Base-by-base conservation (phyloP, 805 yeast genomes). In the Candida broadrunensis region DNA sequence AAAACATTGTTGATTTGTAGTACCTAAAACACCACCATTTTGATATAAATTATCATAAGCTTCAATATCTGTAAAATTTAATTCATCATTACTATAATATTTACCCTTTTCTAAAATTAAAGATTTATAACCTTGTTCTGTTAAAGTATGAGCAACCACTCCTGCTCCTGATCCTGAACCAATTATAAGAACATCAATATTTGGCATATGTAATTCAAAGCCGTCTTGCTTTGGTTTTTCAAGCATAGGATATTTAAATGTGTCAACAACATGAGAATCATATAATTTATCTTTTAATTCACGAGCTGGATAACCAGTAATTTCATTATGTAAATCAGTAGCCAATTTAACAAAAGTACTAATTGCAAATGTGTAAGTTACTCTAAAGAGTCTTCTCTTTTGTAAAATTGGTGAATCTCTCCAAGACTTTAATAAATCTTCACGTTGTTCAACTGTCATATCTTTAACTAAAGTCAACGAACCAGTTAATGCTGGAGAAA, bases 101-200 rank as follows among this genome's bases (percentile, higher is more conserved):
- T 59, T 58, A 2, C 81, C 82, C 52, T 76, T 77, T 50, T 78
- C 83, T 4, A 78, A 44, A 1, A 78, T 72, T 27, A 78, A 56
- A 18, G 70, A 69, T 21, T 54, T 60, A 50, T 51, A 61, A 12
- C 81, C 81, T 26, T 60, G 62, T 5, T 60, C 54, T 1, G 73
- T 55, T 31, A 77, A 63, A 1, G 73, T 63, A 35, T 68, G 67
- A 4, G 79, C 81, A 0, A 65, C 73, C 0, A 76, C 81, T 5
- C 80, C 79, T 1, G 78, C 77, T 5, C 80, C 76, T 11, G 73
- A 54, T 1, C 83, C 83, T 4, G 78, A 71, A 3, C 83, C 82
- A 30, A 76, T 61, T 29, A 77, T 63, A 11, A 72, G 55, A 3
- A 60, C 78, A 43, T 76, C 80, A 23, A 67, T 47, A n/a, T 62